Conservation (phyloP, 495 filamentous ascomycete species). For the Melanomma pulvis-pyrius region DNA sequence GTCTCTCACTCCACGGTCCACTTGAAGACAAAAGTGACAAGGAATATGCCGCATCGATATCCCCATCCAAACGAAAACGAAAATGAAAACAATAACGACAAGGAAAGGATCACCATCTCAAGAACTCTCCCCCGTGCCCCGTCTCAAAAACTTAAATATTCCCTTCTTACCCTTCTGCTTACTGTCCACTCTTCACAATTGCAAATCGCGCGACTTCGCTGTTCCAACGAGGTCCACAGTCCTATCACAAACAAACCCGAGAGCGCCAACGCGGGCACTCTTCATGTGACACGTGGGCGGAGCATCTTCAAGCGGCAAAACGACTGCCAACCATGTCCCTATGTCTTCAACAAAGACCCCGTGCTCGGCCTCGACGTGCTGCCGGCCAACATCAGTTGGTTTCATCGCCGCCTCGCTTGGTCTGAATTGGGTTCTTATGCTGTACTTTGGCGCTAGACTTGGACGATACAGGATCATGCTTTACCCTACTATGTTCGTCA, state of each 20-base stretch:
- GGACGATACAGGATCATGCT: slow-evolving; percentile 90
- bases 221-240: no score
- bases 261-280: no score
- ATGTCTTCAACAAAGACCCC: slow-evolving; percentile 36
- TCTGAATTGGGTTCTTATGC: slow-evolving; percentile 93
- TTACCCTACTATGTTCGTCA: slow-evolving; percentile 92
- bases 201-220: no score
- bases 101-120: background rate
- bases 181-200: slow-evolving; percentile 8
- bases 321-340: slow-evolving; percentile 30
- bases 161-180: slow-evolving; percentile 25
- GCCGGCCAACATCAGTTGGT: slow-evolving; percentile 57
- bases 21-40: no score
- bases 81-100: background rate
- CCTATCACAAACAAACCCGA: no score
- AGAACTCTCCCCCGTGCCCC: background rate
- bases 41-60: no score
- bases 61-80: no score
- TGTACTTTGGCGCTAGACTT: slow-evolving; percentile 89
- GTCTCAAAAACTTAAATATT: slow-evolving; percentile 35
- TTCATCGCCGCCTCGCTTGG: slow-evolving; percentile 96
- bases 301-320: slow-evolving; percentile 28
- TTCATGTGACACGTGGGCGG: no score
- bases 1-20: no score
- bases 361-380: slow-evolving; percentile 43